Evolutionary conservation across 2,329 filamentous ascomycete species (phyloP), one percentile per base, ranked within the genome.

Genomic region (Ophiocordyceps camponoti-rufipedis): DNA sequence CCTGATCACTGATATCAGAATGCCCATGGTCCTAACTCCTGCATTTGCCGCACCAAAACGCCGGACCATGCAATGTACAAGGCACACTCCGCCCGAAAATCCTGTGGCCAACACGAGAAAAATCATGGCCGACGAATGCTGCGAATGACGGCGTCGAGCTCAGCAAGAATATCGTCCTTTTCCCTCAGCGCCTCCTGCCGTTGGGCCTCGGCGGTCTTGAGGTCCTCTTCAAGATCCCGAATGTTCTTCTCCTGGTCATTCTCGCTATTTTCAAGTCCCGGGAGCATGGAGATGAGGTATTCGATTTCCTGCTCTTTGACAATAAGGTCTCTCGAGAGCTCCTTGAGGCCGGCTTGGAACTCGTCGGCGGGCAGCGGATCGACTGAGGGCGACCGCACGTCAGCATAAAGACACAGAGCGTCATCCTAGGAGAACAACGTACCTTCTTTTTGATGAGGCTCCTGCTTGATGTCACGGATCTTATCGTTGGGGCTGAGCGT

Each of bases 301-400:
- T 91, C 85, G 49, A 91, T 86, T 64, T 89, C 82, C 63, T 88
- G 83, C 54, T 87, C 81, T 56, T 88, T 86, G 47, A 83, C 60
- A 47, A 89, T 79, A 28, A 91, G 68, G 57, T 89, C 85, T 49
- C 75, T 74, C 35, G 83, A 82, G 45, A 91, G 68, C 59, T 89
- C 84, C 48, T 77, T 68, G 57, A 86, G 73, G 42, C 80, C 75
- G 3, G 74, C 72, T 46, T 73, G 69, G 61, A 85, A 85, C 44
- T 76, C 74, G 40, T 82, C 76, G 10, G 72, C 62, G 1, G 75
- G 67, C 28, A 81, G 68, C 3, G 80, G 71, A 19, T 79, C 73
- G 18, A 82, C 77, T 76, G 50, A 4, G 10, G 12, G 14, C n/a
- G 28, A 28, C 45, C 51, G 32, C 12, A 16, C 38, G 45, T 48